Evolutionary conservation across 805 yeast species (phyloP), one percentile per base, ranked within the genome.

Genomic region (Nakazawaea ishiwadae): DNA sequence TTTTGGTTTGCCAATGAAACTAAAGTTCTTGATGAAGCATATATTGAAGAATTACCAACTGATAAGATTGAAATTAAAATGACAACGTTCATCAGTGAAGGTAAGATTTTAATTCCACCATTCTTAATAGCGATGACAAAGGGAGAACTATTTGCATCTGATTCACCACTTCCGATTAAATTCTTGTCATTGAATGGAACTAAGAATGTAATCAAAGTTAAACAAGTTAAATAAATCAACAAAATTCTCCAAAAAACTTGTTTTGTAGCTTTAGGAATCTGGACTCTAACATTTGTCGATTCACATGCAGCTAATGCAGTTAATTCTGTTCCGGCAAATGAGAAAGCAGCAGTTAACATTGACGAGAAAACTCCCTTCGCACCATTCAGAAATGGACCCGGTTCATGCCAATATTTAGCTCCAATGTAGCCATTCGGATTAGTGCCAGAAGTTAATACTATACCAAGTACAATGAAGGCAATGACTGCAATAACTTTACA

Each of bases 201-300:
- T 44, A 75, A 54, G 15, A 71, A 51, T 4, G 78, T 74, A 34
- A 74, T 57, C 40, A 75, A 46, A 7, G 67, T 56, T 40, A 73
- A 53, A n/a, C 73, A 63, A 23, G 68, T 56, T 35, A 73, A 51
- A 53, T 73, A 75, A 50, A 73, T 73, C 14, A 72, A 52, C 10
- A 69, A 55, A 30, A 73, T 66, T 65, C 79, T 69, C 79, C 79
- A 75, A 43, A 75, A 72, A 3, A 73, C 78, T 54, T 73, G 79
- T 48, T 73, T 74, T 7, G 75, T 70, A 18, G 79, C 79, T 31
- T 55, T 63, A 34, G 81, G 79, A 31, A 74, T 58, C 14, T 71
- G 53, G 47, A 64, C 68, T 54, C 73, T 55, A 44, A 79, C 77
- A 42, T 69, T 62, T 15, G 56, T 56, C 10, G 77, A 59, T 51